Conservation (phyloP, 163 green algal genomes). For the Prototheca wickerhamii region DNA sequence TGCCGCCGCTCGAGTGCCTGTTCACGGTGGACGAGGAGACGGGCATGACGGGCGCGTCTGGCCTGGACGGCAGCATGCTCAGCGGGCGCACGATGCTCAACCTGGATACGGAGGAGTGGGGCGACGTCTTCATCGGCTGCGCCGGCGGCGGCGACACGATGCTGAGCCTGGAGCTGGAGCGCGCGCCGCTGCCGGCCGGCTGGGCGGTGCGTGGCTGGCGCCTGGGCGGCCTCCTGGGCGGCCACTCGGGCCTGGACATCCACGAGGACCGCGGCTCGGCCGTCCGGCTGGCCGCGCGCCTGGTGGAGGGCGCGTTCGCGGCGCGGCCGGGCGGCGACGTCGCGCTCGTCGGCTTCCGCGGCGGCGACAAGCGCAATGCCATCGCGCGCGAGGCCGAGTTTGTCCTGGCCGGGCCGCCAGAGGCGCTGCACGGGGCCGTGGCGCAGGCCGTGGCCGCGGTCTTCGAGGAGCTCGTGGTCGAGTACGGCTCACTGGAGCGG, state of each 20-base stretch:
- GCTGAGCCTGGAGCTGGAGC: conserved; percentile 24
- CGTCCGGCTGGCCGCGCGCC: conserved; percentile 33
- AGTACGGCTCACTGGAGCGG: conserved; percentile 31
- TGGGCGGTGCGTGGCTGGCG: conserved; percentile 11
- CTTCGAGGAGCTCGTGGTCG: not conserved
- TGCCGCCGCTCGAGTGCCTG: conserved; percentile 66
- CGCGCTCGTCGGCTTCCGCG: conserved; percentile 28
- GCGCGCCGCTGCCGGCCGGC: conserved; percentile 6
- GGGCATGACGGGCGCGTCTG: conserved; percentile 52
- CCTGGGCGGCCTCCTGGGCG: conserved; percentile 44
- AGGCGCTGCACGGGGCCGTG: not conserved
- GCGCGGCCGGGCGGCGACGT: not conserved
- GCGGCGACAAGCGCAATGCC: conserved; percentile 73
- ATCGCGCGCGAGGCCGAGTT: conserved; percentile 50
- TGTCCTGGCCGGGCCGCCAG: conserved; percentile 25
- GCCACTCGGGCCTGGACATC: conserved; percentile 74
- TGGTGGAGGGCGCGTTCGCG: conserved; percentile 15
- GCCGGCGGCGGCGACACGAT: conserved; percentile 50
- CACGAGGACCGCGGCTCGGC: conserved; percentile 62
- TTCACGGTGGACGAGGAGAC: conserved; percentile 78
- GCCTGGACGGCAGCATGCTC: conserved; percentile 32
- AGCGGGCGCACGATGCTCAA: conserved; percentile 61
- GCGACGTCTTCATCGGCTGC: conserved; percentile 69
- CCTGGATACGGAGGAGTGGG: conserved; percentile 74
- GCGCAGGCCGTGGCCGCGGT: not conserved